Evolutionary conservation across 352 stramenopile species (phyloP).

Genomic region (Phytophthora pistaciae): DNA sequence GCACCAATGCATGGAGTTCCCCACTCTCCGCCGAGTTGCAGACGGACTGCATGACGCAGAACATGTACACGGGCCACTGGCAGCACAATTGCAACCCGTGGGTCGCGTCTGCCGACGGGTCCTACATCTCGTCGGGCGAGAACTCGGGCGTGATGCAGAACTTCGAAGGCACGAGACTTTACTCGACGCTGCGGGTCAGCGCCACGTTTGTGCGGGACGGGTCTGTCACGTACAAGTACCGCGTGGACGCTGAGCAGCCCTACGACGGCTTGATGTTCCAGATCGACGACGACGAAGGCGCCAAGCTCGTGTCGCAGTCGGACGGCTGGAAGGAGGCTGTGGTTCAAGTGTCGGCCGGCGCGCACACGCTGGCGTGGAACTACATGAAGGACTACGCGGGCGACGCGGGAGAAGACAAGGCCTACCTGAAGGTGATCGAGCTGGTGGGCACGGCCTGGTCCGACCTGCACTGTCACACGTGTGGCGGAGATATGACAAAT

Average conservation of each 20-base stretch:
- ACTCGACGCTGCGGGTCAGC: constrained; percentile 77
- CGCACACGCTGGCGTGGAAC: constrained; percentile 82
- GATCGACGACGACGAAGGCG: constrained; percentile 68
- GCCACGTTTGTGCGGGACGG: constrained; percentile 81
- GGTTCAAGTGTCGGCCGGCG: constrained; percentile 59
- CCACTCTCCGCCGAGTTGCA: constrained; percentile 71
- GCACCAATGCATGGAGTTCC: constrained; percentile 69
- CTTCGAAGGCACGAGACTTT: constrained; percentile 73
- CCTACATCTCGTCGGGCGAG: constrained; percentile 72
- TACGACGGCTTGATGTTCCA: constrained; percentile 85
- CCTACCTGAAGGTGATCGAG: constrained; percentile 83
- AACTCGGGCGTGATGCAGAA: constrained; percentile 76
- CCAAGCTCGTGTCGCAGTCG: constrained; percentile 65
- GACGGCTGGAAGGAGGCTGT: constrained; percentile 77
- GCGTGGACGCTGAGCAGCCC: constrained; percentile 73
- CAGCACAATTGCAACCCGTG: constrained; percentile 81
- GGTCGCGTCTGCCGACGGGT: constrained; percentile 59
- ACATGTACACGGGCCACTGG: constrained; percentile 83
- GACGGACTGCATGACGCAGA: constrained; percentile 79
- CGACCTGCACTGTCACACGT: constrained; percentile 79
- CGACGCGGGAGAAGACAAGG: constrained; percentile 75
- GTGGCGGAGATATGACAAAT: constrained; percentile 82
- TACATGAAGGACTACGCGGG: constrained; percentile 85
- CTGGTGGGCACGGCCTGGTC: constrained; percentile 82
- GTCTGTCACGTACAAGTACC: constrained; percentile 81